Percentiles rank a stretch among this genome's conserved stretches.
phyloP scores from a whole-genome alignment of 2,329 filamentous ascomycete species.

The Aspergillus fumigatiaffinis region DNA sequence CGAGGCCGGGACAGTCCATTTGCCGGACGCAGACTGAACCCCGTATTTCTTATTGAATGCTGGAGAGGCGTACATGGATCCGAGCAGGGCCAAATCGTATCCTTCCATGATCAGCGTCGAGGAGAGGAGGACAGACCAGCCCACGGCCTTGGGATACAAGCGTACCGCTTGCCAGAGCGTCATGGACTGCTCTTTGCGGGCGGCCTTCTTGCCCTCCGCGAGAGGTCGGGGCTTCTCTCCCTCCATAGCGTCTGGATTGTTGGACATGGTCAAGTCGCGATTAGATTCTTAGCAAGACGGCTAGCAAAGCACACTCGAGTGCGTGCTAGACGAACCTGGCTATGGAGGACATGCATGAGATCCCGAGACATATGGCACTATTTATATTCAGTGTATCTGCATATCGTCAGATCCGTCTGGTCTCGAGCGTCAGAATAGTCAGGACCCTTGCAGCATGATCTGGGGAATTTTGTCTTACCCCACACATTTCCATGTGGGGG shows the following conservation, averaged over 20 bases:
- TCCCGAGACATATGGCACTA: neutral
- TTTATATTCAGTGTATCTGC: neutral
- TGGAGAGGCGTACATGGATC: conserved; percentile 29
- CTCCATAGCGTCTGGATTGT: neutral
- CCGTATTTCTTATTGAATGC: conserved; percentile 31
- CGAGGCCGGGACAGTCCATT: conserved; percentile 23
- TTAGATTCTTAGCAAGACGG: neutral
- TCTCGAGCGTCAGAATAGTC: neutral
- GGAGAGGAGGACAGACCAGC: conserved; percentile 36
- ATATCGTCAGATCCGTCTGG: neutral
- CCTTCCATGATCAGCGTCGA: conserved; percentile 41
- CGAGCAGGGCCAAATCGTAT: conserved; percentile 36
- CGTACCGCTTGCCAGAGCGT: conserved; percentile 29
- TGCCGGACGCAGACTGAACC: conserved; percentile 12
- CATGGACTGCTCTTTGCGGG: conserved; percentile 33
- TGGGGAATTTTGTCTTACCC: neutral
- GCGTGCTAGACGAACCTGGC: neutral
- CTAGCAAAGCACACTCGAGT: neutral
- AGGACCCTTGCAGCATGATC: neutral
- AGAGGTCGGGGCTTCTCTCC: conserved; percentile 5
- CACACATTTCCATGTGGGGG: neutral
- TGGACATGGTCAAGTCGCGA: neutral
- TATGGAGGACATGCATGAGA: neutral
- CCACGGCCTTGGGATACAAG: conserved; percentile 33
- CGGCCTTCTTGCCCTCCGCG: conserved; percentile 24